Percentiles rank a stretch among this genome's conserved stretches.
phyloP scores from a whole-genome alignment of 345 rosid genomes.

The Sonneratia alba region DNA sequence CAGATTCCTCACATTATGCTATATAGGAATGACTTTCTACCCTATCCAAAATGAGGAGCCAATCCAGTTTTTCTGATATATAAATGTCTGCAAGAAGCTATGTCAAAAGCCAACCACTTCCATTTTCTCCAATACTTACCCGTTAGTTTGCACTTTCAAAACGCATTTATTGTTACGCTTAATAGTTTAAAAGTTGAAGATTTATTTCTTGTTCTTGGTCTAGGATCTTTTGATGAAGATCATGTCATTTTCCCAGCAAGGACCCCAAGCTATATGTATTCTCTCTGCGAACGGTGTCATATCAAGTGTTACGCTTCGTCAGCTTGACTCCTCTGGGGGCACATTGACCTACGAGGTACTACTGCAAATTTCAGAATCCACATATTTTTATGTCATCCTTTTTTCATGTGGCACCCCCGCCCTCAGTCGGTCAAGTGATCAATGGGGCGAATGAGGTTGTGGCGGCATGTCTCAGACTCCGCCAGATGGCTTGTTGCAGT shows the following conservation, averaged over 20 bases:
- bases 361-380: slow-evolving; percentile 1
- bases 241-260: slow-evolving; percentile 98
- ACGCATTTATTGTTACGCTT: background rate
- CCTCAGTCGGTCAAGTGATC: too few species aligned
- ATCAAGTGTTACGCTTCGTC: slow-evolving; percentile 90
- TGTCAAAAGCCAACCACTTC: background rate
- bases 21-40: background rate
- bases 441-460: background rate
- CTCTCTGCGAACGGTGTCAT: slow-evolving; percentile 88
- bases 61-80: background rate
- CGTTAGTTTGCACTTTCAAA: background rate
- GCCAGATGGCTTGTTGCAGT: too few species aligned
- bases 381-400: background rate
- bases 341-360: slow-evolving; percentile 93
- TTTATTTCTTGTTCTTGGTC: slow-evolving; percentile 9
- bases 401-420: background rate
- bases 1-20: background rate
- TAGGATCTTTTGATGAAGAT: slow-evolving; percentile 96
- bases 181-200: background rate
- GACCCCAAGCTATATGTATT: slow-evolving; percentile 87
- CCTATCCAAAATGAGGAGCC: background rate
- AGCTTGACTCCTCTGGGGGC: slow-evolving; percentile 98
- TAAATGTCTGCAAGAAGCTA: background rate
- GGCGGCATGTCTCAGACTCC: background rate
- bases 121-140: background rate